Evolutionary conservation across 1,284 basidiomycete species (phyloP), one percentile per base, ranked within the genome.

Genomic region (Trametes polyzona): DNA sequence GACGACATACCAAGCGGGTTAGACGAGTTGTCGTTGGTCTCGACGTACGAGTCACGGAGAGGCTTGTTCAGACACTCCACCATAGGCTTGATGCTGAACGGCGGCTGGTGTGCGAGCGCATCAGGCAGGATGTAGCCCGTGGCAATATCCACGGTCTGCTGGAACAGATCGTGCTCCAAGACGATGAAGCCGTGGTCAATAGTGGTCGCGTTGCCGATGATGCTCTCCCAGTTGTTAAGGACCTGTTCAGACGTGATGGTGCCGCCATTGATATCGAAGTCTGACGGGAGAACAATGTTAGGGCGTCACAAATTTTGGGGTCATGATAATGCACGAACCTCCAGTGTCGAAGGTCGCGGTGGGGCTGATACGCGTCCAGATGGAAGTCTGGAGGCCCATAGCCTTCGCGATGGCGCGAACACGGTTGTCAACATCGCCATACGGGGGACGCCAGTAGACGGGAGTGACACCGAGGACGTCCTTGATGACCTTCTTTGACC

Each of bases 401-500:
- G 88, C 86, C 42, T 77, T 71, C 36, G 83, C 82, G 64, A 95
- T 90, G 33, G 86, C 88, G 62, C 92, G 88, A 35, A 95, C 90
- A 67, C 92, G 90, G 73, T 94, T 83, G 72, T 89, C 86, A 52
- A 88, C 84, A 65, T 89, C 87, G 60, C 87, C 86, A 62, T 74
- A 88, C 14, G 86, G 86, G 24, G 87, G 86, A 35, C 87, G 75
- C 82, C 86, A 84, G 72, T 77, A 82, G 55, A 79, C 80, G 12
- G 87, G 87, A 1, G 84, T 87, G 11, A 90, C 84, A 57, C 91
- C 91, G 37, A 87, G 73, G 29, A 87, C 80, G 69, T 93, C 90
- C 68, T 87, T 85, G 74, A 95, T 95, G 59, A 89, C 79, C 76
- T 95, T 87, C 76, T 83, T 90, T 29, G 88, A 84, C 92, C 93